Base-by-base conservation (phyloP, 495 filamentous ascomycete species). In the Aspergillus nanangensis region DNA sequence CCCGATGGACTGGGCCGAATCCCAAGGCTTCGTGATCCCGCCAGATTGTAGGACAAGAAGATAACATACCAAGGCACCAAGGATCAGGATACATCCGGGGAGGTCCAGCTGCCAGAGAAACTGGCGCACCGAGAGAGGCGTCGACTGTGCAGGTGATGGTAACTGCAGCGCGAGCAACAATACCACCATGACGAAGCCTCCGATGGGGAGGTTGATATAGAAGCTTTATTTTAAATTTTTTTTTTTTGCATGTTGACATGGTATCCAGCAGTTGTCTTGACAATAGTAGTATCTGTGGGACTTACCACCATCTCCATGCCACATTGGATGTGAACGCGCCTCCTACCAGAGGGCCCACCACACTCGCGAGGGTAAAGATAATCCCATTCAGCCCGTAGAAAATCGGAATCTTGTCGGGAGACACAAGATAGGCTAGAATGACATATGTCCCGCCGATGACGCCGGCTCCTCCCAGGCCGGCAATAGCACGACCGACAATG, bases 131-230 rank as follows among this genome's bases (percentile, higher is more conserved):
- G 59, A 36, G 8, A 61, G 57, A 8, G 55, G 37, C 2, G 47
- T 46, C 11, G 41, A 18, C n/a, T 58, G 55, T 0, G 54, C 44
- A 8, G 52, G 37, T 3, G 51, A 38, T 8, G 71, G 69, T 8
- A 62, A 23, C 4, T 44, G 36, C 48, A 74, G 71, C 51, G 67
- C 67, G 37, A 80, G 27, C 19, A 72, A 20, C 7, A 78, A 55
- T 8, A 71, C 48, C 14, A 35, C 46, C 8, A 56, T 62, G 4
- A 61, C 52, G n/a, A 68, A 29, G n/a, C 67, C 76, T 29, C 74
- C 74, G 38, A 79, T 57, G 1, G 75, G 77, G 0, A 79, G 66
- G 47, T 79, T 78, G 54, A 80, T 71, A 45, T 75, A 78, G 58
- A 77, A 76, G 51, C 64, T 63, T 33, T 18, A 41, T 9, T 3